Base-by-base conservation (phyloP, 352 stramenopile genomes). In the Halophytophthora polymorphica region DNA sequence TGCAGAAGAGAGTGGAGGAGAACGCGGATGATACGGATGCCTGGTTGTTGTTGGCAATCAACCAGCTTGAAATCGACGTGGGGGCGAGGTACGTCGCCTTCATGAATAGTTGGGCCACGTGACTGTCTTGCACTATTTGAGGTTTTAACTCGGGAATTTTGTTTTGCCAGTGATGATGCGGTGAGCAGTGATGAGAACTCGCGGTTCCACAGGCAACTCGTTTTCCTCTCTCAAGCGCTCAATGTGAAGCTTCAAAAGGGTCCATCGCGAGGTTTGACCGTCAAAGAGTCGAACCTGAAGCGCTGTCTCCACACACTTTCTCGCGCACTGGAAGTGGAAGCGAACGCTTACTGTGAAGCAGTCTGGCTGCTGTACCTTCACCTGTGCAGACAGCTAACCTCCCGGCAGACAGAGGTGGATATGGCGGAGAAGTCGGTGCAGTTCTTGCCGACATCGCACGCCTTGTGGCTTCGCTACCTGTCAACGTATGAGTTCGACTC, bases 31-130 rank as follows among this genome's bases (percentile, higher is more conserved):
- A 78, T 14, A 66, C 50, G 19, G 59, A 71, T 42, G 66, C 69
- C 1, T 85, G 74, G 74, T 54, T 85, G 21, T 51, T 71, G 43
- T 44, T 85, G n/a, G 71, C 74, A 35, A 67, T 85, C 33, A 58
- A 59, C 34, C 66, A 85, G 22, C 64, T 85, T 34, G 53, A 74
- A 15, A 56, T 85, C 29, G 69, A 79, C 44, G 46, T 71, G 43
- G 56, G 42, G 5, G 28, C 57, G 2, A 77, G 71, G 73, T 79
- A 63, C 34, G 56, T 23, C 22, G 0, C 17, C 14, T 49, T 19
- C 8, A 33, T 25, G 28, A 36, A 29, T 42, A 40, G 15, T 41
- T 40, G 6, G 12, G 17, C n/a, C 39, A 14, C 2, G 19, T 49
- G 10, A 40, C 28, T 15, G 15, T 39, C 12, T 58, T 28, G 45